Percentiles rank a stretch among this genome's conserved stretches.
phyloP scores from a whole-genome alignment of 768 basidiomycete genomes.

The Clitopilus passeckerianus region DNA sequence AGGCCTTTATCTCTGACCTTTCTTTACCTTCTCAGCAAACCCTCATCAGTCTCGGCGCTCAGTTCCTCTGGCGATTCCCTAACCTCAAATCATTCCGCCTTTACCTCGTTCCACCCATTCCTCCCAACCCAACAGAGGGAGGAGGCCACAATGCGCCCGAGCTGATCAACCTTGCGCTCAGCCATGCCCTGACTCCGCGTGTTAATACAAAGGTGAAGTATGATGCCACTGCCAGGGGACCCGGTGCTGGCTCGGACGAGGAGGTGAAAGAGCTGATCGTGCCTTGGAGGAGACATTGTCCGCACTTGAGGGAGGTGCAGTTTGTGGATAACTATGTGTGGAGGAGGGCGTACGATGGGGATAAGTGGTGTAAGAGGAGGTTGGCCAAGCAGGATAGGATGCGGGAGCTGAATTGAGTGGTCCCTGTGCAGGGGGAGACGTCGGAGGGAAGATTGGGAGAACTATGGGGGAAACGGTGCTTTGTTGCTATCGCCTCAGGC shows the following conservation, averaged over 20 bases:
- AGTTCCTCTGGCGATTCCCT: constrained; percentile 31
- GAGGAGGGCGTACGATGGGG: constrained; percentile 29
- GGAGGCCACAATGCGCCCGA: background rate
- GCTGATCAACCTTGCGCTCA: background rate
- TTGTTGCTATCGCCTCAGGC: too few relatives aligned
- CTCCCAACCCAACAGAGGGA: background rate
- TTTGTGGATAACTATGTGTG: constrained; percentile 33
- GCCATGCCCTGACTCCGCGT: background rate
- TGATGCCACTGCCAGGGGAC: background rate
- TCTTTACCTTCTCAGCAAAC: constrained; percentile 12
- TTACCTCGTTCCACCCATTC: constrained; percentile 16
- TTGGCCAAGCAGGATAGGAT: background rate
- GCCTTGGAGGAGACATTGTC: constrained; percentile 39
- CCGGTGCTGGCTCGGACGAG: constrained; percentile 17
- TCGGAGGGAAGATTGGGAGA: background rate
- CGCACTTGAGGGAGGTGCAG: constrained; percentile 32
- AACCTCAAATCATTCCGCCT: constrained; percentile 32
- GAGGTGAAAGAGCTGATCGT: constrained; percentile 30
- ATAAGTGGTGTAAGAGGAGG: constrained; percentile 25
- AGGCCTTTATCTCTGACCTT: background rate
- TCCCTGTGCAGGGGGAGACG: background rate
- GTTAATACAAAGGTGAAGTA: background rate
- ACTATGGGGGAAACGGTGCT: too few relatives aligned
- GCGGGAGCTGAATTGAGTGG: constrained; percentile 3
- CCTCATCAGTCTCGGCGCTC: constrained; percentile 37